Evolutionary conservation across 2,329 filamentous ascomycete genomes (phyloP).

Genomic region (Fusarium avenaceum): DNA sequence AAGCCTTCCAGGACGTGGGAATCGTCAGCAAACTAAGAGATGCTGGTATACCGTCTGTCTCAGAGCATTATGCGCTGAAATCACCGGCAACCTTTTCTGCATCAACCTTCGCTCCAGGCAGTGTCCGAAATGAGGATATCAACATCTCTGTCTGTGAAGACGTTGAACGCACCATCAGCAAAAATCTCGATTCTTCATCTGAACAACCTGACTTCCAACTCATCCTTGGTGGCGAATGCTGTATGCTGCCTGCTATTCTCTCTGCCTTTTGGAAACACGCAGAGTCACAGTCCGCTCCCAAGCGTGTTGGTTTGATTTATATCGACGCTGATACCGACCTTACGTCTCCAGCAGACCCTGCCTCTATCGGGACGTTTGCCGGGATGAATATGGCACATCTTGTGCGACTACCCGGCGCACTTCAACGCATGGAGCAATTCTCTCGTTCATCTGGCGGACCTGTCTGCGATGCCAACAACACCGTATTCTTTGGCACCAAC

Average conservation of each 20-base stretch:
- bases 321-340: constrained; percentile 45
- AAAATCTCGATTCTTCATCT: not conserved
- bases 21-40: constrained; percentile 11
- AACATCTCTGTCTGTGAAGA: constrained; percentile 35
- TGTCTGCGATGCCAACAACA: constrained; percentile 37
- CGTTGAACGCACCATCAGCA: constrained; percentile 11
- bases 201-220: constrained; percentile 25
- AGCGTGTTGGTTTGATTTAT: constrained; percentile 40
- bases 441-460: constrained; percentile 31
- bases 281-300: not conserved
- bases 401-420: constrained; percentile 14
- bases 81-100: constrained; percentile 21
- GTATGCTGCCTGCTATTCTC: constrained; percentile 38
- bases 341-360: constrained; percentile 32
- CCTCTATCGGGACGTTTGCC: constrained; percentile 38
- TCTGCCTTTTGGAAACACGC: constrained; percentile 31
- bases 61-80: constrained; percentile 25
- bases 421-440: constrained; percentile 38
- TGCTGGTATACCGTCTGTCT: constrained; percentile 3
- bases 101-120: constrained; percentile 14
- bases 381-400: constrained; percentile 45
- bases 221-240: constrained; percentile 39
- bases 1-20: constrained; percentile 35
- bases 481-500: constrained; percentile 42
- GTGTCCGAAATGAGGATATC: constrained; percentile 30